Percentiles rank a stretch among this genome's conserved stretches.
These are phyloP conservation scores for Penicillium maclennaniae DNA, from an alignment of 495 filamentous ascomycete species.

Conservation along the genomic window DNA sequence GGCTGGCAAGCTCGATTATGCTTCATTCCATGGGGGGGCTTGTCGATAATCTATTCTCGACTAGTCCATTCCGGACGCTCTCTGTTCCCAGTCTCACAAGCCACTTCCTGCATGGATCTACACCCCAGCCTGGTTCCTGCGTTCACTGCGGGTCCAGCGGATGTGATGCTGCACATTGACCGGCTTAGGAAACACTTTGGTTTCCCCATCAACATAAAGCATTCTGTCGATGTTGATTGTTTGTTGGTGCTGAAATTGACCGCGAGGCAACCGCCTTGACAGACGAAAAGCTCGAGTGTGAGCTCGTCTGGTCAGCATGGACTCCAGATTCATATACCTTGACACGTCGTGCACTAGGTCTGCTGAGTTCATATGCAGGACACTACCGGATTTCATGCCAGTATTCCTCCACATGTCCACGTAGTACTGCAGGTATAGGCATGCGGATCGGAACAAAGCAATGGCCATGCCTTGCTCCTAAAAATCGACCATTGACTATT, in stretches of 20 bases:
- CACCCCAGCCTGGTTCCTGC: constrained; percentile 16
- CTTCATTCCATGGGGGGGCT: neutral
- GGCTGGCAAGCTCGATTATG: neutral
- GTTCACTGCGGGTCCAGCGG: neutral
- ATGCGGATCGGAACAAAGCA: constrained; percentile 4
- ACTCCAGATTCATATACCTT: neutral
- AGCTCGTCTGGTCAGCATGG: neutral
- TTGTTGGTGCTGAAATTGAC: neutral
- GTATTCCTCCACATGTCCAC: neutral
- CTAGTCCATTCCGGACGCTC: constrained; percentile 20
- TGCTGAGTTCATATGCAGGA: constrained; percentile 1
- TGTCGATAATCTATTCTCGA: constrained; percentile 3
- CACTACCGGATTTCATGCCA: constrained; percentile 1
- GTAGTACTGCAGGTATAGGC: neutral
- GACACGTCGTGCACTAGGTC: neutral
- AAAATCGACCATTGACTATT: constrained; percentile 1
- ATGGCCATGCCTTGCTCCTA: constrained; percentile 3
- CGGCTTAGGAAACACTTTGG: constrained; percentile 2
- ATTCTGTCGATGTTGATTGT: neutral
- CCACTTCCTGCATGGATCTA: constrained; percentile 18
- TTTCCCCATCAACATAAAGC: constrained; percentile 20
- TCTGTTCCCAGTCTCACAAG: constrained; percentile 20
- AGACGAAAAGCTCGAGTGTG: neutral
- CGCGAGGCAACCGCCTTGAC: neutral
- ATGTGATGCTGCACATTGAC: constrained; percentile 21